A percentile compares a stretch with the other conserved stretches of the same genome.
These are phyloP conservation scores for Porphyrellus sp. DNA, from an alignment of 1,284 basidiomycete genomes.

Conservation along the genomic window DNA sequence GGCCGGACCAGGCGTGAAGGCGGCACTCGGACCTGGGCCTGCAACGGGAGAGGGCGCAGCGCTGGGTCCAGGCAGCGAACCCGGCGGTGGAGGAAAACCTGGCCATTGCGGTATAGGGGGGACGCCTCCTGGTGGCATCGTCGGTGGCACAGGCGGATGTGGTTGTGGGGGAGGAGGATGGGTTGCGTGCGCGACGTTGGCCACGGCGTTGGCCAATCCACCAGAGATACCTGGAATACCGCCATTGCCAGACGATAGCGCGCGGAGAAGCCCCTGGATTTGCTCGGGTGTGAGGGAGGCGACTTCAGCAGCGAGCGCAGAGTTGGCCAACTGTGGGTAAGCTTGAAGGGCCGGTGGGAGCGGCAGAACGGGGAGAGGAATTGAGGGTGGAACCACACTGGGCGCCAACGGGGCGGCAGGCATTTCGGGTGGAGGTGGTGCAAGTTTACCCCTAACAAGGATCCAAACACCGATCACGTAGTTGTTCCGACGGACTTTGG, in stretches of 20 bases:
- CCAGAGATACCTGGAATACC: slow-evolving; percentile 29
- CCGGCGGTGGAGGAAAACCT: slow-evolving; percentile 13
- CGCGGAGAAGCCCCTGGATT: slow-evolving; percentile 53
- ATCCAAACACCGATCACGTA: slow-evolving; percentile 84
- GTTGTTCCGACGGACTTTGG: slow-evolving; percentile 56
- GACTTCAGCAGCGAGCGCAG: slow-evolving; percentile 40
- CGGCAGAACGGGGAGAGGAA: slow-evolving; percentile 7
- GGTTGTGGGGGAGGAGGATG: slow-evolving; percentile 4
- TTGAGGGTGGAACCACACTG: slow-evolving; percentile 9
- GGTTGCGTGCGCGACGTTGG: slow-evolving; percentile 24
- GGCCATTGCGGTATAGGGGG: slow-evolving; percentile 24
- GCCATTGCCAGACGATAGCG: slow-evolving; percentile 38
- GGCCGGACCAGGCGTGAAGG: slow-evolving; percentile 15
- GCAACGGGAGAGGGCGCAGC: neutral
- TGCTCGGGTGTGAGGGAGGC: slow-evolving; percentile 61
- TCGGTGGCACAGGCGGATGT: slow-evolving; percentile 1
- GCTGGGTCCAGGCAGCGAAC: slow-evolving; percentile 10
- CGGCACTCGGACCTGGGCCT: slow-evolving; percentile 4
- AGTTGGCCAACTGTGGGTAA: slow-evolving; percentile 34
- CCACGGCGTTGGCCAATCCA: slow-evolving; percentile 32
- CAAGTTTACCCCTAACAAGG: slow-evolving; percentile 69
- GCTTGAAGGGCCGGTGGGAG: slow-evolving; percentile 33
- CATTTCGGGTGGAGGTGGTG: slow-evolving; percentile 36
- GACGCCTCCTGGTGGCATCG: slow-evolving; percentile 6
- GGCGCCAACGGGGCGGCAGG: slow-evolving; percentile 30